Base-by-base conservation (phyloP, 768 basidiomycete species). In the Rubroboletus pulcherrimus region DNA sequence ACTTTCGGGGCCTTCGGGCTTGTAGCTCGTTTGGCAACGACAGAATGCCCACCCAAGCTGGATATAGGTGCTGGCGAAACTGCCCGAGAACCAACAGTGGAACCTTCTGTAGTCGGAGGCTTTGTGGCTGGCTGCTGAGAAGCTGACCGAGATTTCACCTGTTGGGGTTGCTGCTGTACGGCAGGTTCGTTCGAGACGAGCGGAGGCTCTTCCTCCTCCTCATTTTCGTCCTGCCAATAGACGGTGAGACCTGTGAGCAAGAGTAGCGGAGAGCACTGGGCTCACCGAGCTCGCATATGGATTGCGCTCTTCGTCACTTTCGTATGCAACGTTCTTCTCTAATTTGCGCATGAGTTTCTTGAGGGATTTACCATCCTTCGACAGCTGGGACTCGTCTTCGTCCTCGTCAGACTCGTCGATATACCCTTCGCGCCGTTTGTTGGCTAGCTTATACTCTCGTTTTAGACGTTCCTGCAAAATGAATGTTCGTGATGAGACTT, bases 281-380 rank as follows among this genome's bases (percentile, higher is more conserved):
- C 87, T 63, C 68, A 85, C 91, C 63, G 86, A 87, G 66, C 82
- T 86, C 1, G 85, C 86, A 65, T 92, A 93, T 5, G 91, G 91
- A 69, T 93, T 91, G 33, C 53, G 66, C 41, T 91, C 87, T 21
- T 93, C 89, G 43, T 92, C 91, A 49, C 84, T 87, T 15, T 93
- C 91, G 66, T 93, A 92, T 7, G 77, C 86, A 9, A 81, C 84
- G 52, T 87, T 87, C 68, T 92, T 91, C 71, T 95, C 94, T 54
- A 85, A 77, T 66, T 85, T 89, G 57, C 81, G 86, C 65, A 98
- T 83, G 19, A 94, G 79, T 72, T 94, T 95, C 74, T 91, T 87
- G 76, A 94, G 84, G 4, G 81, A 82, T 71, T 88, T 89, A 15
- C 83, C 87, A 35, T 91, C 87, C 57, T 84, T 86, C 42, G 82